These are phyloP conservation scores for Colletotrichum horii DNA, from an alignment of 2,329 filamentous ascomycete species.

Conservation along the genomic window DNA sequence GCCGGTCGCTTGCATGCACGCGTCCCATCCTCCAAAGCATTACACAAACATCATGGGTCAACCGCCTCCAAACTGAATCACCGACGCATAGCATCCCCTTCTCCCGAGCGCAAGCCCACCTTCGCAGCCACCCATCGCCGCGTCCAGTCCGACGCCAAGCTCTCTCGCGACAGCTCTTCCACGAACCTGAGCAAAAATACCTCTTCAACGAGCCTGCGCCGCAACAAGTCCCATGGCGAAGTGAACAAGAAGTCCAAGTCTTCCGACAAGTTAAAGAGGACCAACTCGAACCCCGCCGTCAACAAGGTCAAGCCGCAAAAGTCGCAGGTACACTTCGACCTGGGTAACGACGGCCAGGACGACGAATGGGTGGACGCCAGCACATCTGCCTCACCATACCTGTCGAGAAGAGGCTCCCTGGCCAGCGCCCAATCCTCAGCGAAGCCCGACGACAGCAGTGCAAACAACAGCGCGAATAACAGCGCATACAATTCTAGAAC, in stretches of 20 bases:
- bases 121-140: conserved; percentile 30
- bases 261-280: conserved; percentile 57
- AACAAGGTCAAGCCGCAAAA: conserved; percentile 48
- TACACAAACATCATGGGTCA: conserved; percentile 49
- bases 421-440: conserved; percentile 52
- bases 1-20: conserved; percentile 55
- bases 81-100: conserved; percentile 49
- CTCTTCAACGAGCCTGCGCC: conserved; percentile 61
- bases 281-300: conserved; percentile 55
- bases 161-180: conserved; percentile 49
- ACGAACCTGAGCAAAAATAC: conserved; percentile 57
- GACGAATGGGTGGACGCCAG: conserved; percentile 74
- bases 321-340: conserved; percentile 66
- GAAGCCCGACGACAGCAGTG: conserved; percentile 37
- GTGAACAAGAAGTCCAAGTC: conserved; percentile 58
- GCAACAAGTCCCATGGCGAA: conserved; percentile 65
- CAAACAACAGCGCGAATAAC: conserved; percentile 26
- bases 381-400: conserved; percentile 65
- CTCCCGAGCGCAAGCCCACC: conserved; percentile 37
- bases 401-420: conserved; percentile 45
- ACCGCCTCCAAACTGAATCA: conserved; percentile 41
- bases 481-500: conserved; percentile 26
- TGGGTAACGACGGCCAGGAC: conserved; percentile 57
- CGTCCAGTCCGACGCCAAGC: conserved; percentile 44
- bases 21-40: conserved; percentile 56